phyloP scores from a whole-genome alignment of 2,329 filamentous ascomycete genomes.

The Trichoderma sp. region DNA sequence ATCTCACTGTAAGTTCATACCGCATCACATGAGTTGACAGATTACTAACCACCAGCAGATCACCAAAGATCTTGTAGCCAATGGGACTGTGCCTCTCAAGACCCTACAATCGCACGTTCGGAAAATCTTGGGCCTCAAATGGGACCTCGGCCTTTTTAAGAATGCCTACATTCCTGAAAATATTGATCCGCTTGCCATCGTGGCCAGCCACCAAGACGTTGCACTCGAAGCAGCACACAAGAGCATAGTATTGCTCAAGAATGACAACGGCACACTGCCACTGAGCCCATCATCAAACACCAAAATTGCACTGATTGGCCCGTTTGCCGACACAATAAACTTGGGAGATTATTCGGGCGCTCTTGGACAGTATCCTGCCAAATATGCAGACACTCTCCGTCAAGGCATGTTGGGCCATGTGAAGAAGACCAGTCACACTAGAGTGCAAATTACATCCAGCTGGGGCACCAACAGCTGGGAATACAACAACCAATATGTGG shows the following conservation, averaged over 20 bases:
- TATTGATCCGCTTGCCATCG: constrained; percentile 14
- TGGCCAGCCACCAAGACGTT: constrained; percentile 11
- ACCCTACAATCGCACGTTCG: constrained; percentile 12
- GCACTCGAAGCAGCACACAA: constrained; percentile 19
- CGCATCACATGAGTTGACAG: neutral
- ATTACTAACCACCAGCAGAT: neutral
- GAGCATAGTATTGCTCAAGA: constrained; percentile 18
- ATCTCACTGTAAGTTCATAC: neutral
- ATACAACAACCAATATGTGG: constrained; percentile 19
- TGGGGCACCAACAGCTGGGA: constrained; percentile 21
- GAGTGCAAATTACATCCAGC: neutral
- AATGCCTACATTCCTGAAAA: constrained; percentile 13
- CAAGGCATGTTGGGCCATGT: constrained; percentile 12
- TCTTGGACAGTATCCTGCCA: constrained; percentile 13
- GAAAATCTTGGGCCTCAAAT: constrained; percentile 15
- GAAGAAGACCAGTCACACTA: neutral
- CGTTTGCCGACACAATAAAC: constrained; percentile 10
- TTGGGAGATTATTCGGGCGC: constrained; percentile 17
- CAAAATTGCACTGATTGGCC: constrained; percentile 14
- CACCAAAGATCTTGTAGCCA: constrained; percentile 11
- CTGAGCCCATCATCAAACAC: neutral
- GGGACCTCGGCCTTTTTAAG: constrained; percentile 19
- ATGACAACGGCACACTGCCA: constrained; percentile 15
- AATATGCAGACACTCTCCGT: neutral
- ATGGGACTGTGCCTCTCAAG: constrained; percentile 7